Evolutionary conservation across 1,139 yeast genomes (phyloP), one percentile per base, ranked within the genome.

Genomic region (Kodamaea arcana): DNA sequence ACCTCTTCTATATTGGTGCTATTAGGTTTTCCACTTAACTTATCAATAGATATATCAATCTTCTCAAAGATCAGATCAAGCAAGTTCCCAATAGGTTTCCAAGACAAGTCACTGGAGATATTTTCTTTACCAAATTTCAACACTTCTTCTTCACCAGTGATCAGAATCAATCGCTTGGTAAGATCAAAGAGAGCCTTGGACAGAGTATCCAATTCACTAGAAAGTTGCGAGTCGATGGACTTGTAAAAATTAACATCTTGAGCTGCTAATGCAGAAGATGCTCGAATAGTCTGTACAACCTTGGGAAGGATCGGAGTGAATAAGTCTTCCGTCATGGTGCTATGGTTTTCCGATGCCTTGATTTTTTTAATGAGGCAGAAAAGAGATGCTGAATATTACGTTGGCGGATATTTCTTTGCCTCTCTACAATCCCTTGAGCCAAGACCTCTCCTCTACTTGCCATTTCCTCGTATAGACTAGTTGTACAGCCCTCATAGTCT

Each of bases 201-300:
- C 2, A 76, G 57, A 1, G 51, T 47, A 22, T 72, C 71, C 16
- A 80, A 62, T 14, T 69, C 54, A 1, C 48, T 40, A 4, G 73
- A 63, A 20, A 84, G 54, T 0, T 58, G 52, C 2, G 66, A 50
- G 50, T 87, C 94, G n/a, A 88, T 56, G 30, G 88, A 76, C 36
- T 72, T 72, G 59, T 80, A 78, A 50, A 90, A 92, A 29, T 72
- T 74, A 17, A 88, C 74, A 62, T 92, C 98, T 44, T 85, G 87
- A 0, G 87, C 78, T 2, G 88, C 83, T 30, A 92, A 61, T 2
- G 84, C 77, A 4, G 83, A 66, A 0, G 96, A 77, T 2, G 85
- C 74, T 43, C 95, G 69, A 24, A 87, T 78, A 1, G 83, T 68
- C 17, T 68, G 68, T 33, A 76, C 68, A 3, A 76, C 68, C 39